A percentile compares a stretch with the other conserved stretches of the same genome.
These are phyloP conservation scores for Tetrapisispora iriomotensis DNA, from an alignment of 805 yeast genomes.

Conservation along the genomic window DNA sequence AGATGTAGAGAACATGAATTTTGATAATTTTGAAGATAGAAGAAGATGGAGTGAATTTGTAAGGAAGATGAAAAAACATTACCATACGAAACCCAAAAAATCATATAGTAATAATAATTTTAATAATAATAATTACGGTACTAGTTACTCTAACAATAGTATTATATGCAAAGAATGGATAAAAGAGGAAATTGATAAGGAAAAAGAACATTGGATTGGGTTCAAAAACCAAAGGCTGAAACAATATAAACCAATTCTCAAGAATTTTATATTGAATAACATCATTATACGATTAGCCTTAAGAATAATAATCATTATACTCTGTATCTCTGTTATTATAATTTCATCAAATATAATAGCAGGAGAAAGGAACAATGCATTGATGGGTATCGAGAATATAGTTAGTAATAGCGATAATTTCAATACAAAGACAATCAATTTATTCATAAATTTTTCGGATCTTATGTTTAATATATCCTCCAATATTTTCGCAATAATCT, in stretches of 20 bases:
- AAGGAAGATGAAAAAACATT: conserved; percentile 9
- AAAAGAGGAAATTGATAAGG: conserved; percentile 20
- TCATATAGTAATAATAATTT: background rate
- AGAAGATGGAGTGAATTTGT: conserved; percentile 24
- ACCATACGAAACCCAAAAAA: conserved; percentile 1
- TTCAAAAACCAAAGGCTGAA: conserved; percentile 43
- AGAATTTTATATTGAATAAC: conserved; percentile 54
- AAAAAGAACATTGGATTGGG: conserved; percentile 25
- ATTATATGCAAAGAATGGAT: conserved; percentile 2
- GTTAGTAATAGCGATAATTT: background rate
- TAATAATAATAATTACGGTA: background rate
- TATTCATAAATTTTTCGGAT: background rate
- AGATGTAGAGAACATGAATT: background rate
- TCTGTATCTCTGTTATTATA: background rate
- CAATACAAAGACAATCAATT: background rate
- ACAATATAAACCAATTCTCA: conserved; percentile 53
- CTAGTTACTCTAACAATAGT: background rate
- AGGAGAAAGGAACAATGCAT: background rate
- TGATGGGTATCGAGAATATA: background rate
- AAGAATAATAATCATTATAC: conserved; percentile 32
- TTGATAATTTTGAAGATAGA: conserved; percentile 16
- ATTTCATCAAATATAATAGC: background rate
- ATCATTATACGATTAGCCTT: conserved; percentile 77
- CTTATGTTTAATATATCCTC: background rate
- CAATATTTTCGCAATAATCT: conserved; percentile 2